Percentiles rank a stretch among this genome's conserved stretches.
phyloP scores from a whole-genome alignment of 768 basidiomycete genomes.

The Pulveroboletus sp. region DNA sequence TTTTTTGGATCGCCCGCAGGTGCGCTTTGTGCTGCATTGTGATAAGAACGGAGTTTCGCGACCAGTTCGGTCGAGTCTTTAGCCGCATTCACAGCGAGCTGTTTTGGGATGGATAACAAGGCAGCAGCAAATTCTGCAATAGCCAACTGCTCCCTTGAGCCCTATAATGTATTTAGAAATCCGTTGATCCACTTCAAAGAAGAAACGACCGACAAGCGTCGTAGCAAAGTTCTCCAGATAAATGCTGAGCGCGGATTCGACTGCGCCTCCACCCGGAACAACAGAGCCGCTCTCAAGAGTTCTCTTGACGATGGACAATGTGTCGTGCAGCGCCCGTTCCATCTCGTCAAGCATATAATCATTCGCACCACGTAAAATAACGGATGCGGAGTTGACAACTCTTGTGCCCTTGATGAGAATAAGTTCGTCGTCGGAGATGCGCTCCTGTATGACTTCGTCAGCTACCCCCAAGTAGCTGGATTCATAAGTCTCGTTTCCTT shows the following conservation, averaged over 20 bases:
- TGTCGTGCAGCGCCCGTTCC: constrained; percentile 95
- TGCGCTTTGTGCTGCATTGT: constrained; percentile 94
- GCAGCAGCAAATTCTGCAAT: constrained; percentile 98
- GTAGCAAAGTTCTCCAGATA: constrained; percentile 99
- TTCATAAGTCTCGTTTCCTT: constrained; percentile 98
- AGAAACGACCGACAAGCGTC: constrained; percentile 64
- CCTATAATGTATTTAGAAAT: constrained; percentile 44
- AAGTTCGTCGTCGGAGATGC: constrained; percentile 97
- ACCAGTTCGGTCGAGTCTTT: constrained; percentile 98
- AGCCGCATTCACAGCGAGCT: constrained; percentile 94
- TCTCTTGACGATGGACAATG: constrained; percentile 91
- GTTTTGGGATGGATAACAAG: constrained; percentile 92
- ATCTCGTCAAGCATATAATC: constrained; percentile 99
- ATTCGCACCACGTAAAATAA: constrained; percentile 94
- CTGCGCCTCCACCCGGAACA: constrained; percentile 96
- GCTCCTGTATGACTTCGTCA: constrained; percentile 94
- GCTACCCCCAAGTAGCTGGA: constrained; percentile 84
- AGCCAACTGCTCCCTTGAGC: constrained; percentile 95
- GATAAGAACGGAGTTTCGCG: constrained; percentile 93
- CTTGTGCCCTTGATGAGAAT: constrained; percentile 98
- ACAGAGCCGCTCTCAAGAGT: constrained; percentile 94
- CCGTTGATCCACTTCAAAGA: too few species aligned
- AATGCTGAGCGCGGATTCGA: constrained; percentile 94
- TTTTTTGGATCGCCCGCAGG: constrained; percentile 89
- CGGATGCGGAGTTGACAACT: constrained; percentile 87